Conservation (phyloP, 306 rosid genomes). For the Cajanus cajan region DNA sequence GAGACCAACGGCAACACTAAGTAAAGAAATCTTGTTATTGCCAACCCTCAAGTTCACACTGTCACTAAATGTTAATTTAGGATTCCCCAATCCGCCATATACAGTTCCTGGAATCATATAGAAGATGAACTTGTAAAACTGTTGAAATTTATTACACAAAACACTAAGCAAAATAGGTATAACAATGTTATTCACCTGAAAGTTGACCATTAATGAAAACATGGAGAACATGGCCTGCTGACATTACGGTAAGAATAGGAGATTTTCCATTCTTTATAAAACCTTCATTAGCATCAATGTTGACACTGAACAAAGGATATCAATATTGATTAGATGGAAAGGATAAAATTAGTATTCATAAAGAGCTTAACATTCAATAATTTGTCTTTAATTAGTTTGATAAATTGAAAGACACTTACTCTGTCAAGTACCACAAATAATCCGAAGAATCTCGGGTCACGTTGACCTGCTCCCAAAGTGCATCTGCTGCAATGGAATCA, state of each 20-base stretch:
- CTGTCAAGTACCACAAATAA: conserved; percentile 88
- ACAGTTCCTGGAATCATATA: conserved; percentile 61
- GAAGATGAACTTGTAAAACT: conserved; percentile 17
- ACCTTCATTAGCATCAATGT: conserved; percentile 61
- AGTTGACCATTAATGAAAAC: conserved; percentile 73
- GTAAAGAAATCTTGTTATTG: conserved; percentile 81
- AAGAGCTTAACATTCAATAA: conserved; percentile 23
- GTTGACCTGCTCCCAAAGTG: conserved; percentile 76
- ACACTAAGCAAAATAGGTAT: neutral
- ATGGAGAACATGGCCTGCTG: conserved; percentile 77
- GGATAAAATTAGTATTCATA: neutral
- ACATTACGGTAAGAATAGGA: conserved; percentile 62
- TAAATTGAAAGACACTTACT: conserved; percentile 48
- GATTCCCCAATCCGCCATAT: conserved; percentile 53
- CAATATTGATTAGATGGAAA: conserved; percentile 17
- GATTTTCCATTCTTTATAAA: conserved; percentile 52
- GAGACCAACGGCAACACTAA: conserved; percentile 87
- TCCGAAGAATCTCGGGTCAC: conserved; percentile 69
- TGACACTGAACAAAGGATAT: conserved; percentile 47
- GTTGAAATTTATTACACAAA: conserved; percentile 8
- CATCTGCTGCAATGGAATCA: conserved; percentile 41
- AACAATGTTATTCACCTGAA: conserved; percentile 46
- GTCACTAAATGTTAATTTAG: conserved; percentile 64
- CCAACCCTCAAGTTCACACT: conserved; percentile 67
- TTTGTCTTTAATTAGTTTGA: neutral